Base-by-base conservation (phyloP, 352 stramenopile genomes). In the Phytophthora tentaculata region DNA sequence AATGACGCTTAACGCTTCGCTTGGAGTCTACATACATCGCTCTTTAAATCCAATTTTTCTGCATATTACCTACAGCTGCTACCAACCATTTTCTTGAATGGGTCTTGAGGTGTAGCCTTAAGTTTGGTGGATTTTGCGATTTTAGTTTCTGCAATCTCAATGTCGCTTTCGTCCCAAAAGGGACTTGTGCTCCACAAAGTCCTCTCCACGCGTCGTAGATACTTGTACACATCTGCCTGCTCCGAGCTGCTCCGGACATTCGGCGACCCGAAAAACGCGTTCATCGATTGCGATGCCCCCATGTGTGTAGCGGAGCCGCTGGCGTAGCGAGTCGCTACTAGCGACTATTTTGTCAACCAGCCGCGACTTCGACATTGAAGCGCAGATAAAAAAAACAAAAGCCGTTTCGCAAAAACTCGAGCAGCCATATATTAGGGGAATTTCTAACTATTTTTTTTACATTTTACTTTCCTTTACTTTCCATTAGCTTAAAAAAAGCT, bases 221-320 rank as follows among this genome's bases (percentile, higher is more conserved):
- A 78, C 24, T 72, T 61, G 35, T 81, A 75, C 51, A 81, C 61
- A 29, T 90, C 76, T 35, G 77, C 70, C 43, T 73, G 69, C 51
- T 83, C 77, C 28, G 69, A 73, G 35, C 80, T 66, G 4, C 50
- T 47, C 24, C 76, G 64, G n/a, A 56, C 14, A n/a, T 51, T 69
- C 20, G 56, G 60, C 13, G 72, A 64, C 28, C 67, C 70, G 65
- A 90, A 88, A 63, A 90, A 77, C 43, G 71, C 68, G 48, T 77
- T 69, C 44, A 86, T 76, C 29, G 81, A 87, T 55, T 90, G 79
- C 28, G 71, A 62, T 37, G 77, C 55, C 2, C 81, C 81, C 81
- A 90, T 23, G 41, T 23, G 35, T 6, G 6, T 39, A 32, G 8
- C 8, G 28, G 8, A 32, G n/a, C n/a, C n/a, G n/a, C n/a, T n/a